Base-by-base conservation (phyloP, 352 stramenopile genomes). In the Pythium utonaiense region DNA sequence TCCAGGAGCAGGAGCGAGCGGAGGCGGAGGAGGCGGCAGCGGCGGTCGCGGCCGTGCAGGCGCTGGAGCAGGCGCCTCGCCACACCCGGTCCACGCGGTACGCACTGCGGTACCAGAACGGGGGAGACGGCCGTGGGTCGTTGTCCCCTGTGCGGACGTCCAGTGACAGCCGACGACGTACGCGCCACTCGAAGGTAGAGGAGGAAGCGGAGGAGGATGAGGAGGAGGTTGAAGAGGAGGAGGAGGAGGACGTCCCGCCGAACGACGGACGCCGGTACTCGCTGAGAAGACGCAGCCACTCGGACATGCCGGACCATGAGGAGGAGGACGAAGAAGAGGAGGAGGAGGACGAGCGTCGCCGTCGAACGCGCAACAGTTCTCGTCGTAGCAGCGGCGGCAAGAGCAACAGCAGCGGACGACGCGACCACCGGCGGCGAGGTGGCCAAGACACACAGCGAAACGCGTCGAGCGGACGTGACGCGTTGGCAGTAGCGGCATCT, bases 51-150 rank as follows among this genome's bases (percentile, higher is more conserved):
- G 60, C 60, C 3, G 60, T 67, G 36, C 22, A 67, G 36, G 60
- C 60, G 45, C 47, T 67, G 34, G 55, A 60, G 24, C 19, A 57
- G 21, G 42, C 42, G 8, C 31, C 56, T 6, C 56, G 53, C 12
- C 60, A 66, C 17, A 68, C 60, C 6, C 66, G 69, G n/a, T 65
- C 72, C 9, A 71, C 73, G 5, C 75, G 79, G 16, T 93, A 91
- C 44, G 73, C 79, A 4, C 57, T 93, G 55, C 80, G 83, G 13
- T 86, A 73, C 4, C 73, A 84, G 25, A 28, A 53, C 40, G 31
- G 27, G 0, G 42, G 53, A 22, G 33, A 45, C 10, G 47, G 40
- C 1, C 53, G 47, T 10, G 54, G 44, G 6, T 69, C 55, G 21
- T 25, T 64, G 13, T 69, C 54, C 1, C 55, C 62, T 2, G 49